These are phyloP conservation scores for Nigrograna mackinnonii DNA, from an alignment of 2,329 filamentous ascomycete genomes.

Conservation along the genomic window DNA sequence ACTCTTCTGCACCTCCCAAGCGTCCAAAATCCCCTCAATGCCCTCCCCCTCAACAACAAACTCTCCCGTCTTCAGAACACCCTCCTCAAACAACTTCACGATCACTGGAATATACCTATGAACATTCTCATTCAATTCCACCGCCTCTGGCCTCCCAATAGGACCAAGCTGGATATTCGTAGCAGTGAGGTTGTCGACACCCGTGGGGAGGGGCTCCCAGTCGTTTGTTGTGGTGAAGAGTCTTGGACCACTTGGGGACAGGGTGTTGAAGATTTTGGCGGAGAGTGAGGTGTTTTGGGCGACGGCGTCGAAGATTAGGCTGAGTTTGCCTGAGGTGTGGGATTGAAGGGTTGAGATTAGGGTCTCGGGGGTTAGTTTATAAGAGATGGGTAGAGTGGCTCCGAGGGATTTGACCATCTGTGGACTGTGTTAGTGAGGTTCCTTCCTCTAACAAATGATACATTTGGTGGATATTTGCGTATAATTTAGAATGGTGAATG, in stretches of 20 bases:
- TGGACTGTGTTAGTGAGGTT: conserved; percentile 1
- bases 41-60: conserved; percentile 16
- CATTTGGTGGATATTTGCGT: too few species aligned
- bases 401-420: conserved; percentile 30
- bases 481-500: too few species aligned
- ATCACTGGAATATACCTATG: conserved; percentile 16
- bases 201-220: conserved; percentile 13
- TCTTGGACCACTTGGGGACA: conserved; percentile 19
- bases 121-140: conserved; percentile 16
- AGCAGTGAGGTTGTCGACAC: conserved; percentile 7
- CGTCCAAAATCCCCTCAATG: conserved; percentile 17
- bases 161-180: conserved; percentile 14
- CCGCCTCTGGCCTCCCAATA: conserved; percentile 18
- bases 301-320: conserved; percentile 34
- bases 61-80: conserved; percentile 14
- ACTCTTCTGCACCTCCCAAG: conserved; percentile 20
- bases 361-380: conserved; percentile 27
- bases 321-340: conserved; percentile 27
- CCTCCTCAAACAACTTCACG: conserved; percentile 16
- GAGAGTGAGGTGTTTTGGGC: conserved; percentile 29
- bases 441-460: neutral
- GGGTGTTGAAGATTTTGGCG: conserved; percentile 14
- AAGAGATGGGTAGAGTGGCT: conserved; percentile 31
- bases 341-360: conserved; percentile 26
- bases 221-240: conserved; percentile 17